Conservation (phyloP, 768 basidiomycete genomes). For the Tubosaeta sp. region DNA sequence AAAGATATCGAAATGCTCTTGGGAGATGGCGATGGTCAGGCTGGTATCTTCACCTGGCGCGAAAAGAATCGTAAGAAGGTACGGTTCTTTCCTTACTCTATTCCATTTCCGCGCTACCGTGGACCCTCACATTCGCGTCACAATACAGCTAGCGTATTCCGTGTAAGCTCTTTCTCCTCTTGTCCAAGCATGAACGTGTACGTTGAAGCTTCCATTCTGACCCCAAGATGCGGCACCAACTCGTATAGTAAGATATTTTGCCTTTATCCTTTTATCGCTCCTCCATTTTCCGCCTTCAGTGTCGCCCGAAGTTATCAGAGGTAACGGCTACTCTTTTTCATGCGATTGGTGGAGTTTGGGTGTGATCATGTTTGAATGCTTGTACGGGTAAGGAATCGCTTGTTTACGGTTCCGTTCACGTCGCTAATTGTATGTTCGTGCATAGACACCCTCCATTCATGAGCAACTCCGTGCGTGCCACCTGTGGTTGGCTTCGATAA, state of each 20-base stretch:
- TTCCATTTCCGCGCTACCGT: slow-evolving; percentile 26
- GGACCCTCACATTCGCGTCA: slow-evolving; percentile 21
- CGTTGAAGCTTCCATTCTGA: slow-evolving; percentile 30
- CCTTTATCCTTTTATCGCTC: slow-evolving; percentile 23
- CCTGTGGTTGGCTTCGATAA: slow-evolving; percentile 14
- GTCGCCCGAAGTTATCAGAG: slow-evolving; percentile 88
- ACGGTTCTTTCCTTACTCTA: slow-evolving; percentile 30
- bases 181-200: slow-evolving; percentile 7
- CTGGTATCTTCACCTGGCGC: slow-evolving; percentile 91
- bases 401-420: slow-evolving; percentile 23
- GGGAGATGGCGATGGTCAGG: slow-evolving; percentile 77
- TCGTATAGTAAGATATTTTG: slow-evolving; percentile 66
- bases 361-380: slow-evolving; percentile 93
- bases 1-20: slow-evolving; percentile 81
- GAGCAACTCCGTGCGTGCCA: slow-evolving; percentile 73
- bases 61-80: slow-evolving; percentile 92
- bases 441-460: slow-evolving; percentile 91
- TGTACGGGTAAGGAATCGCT: slow-evolving; percentile 69
- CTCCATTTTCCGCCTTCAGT: slow-evolving; percentile 43
- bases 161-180: slow-evolving; percentile 53
- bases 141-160: slow-evolving; percentile 73
- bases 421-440: slow-evolving; percentile 20
- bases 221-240: slow-evolving; percentile 73
- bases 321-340: slow-evolving; percentile 88
- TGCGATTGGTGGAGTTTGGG: slow-evolving; percentile 99